Conservation (phyloP, 2,329 filamentous ascomycete species). For the Neoascochyta sp. region DNA sequence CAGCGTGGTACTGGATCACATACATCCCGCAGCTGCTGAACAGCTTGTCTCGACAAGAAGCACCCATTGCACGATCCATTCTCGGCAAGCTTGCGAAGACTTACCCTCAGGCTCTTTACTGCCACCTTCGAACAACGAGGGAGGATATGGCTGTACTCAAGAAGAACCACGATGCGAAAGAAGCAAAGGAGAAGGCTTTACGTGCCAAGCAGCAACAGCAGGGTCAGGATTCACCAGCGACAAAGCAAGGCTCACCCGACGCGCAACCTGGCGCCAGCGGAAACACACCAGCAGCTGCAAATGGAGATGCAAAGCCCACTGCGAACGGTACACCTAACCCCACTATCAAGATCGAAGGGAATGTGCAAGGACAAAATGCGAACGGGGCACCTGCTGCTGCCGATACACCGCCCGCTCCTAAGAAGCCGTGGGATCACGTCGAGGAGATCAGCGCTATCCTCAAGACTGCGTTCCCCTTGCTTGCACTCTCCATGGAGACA, state of each 20-base stretch:
- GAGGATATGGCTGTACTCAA: slow-evolving; percentile 93
- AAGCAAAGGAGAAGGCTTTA: slow-evolving; percentile 54
- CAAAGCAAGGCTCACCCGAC: slow-evolving; percentile 38
- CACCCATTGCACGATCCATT: slow-evolving; percentile 77
- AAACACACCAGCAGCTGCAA: slow-evolving; percentile 30
- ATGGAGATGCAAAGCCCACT: slow-evolving; percentile 47
- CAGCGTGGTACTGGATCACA: slow-evolving; percentile 99
- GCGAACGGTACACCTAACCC: slow-evolving; percentile 42
- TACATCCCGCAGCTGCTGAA: slow-evolving; percentile 96
- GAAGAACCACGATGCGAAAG: slow-evolving; percentile 71
- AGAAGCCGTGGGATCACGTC: slow-evolving; percentile 92
- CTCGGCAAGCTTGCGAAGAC: slow-evolving; percentile 91
- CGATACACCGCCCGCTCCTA: slow-evolving; percentile 40
- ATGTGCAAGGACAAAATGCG: slow-evolving; percentile 33
- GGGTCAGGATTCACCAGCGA: slow-evolving; percentile 37
- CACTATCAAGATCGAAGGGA: slow-evolving; percentile 39
- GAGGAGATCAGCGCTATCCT: slow-evolving; percentile 94
- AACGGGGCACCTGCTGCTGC: slow-evolving; percentile 16
- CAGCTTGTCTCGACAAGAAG: slow-evolving; percentile 87
- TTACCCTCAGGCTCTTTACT: slow-evolving; percentile 92
- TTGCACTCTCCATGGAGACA: slow-evolving; percentile 97
- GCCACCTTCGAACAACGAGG: slow-evolving; percentile 85
- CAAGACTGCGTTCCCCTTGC: slow-evolving; percentile 92
- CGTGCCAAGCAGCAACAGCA: slow-evolving; percentile 55
- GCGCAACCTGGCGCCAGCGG: slow-evolving; percentile 31